Evolutionary conservation across 768 basidiomycete species (phyloP), one percentile per base, ranked within the genome.

Genomic region (Leccinum boreale): DNA sequence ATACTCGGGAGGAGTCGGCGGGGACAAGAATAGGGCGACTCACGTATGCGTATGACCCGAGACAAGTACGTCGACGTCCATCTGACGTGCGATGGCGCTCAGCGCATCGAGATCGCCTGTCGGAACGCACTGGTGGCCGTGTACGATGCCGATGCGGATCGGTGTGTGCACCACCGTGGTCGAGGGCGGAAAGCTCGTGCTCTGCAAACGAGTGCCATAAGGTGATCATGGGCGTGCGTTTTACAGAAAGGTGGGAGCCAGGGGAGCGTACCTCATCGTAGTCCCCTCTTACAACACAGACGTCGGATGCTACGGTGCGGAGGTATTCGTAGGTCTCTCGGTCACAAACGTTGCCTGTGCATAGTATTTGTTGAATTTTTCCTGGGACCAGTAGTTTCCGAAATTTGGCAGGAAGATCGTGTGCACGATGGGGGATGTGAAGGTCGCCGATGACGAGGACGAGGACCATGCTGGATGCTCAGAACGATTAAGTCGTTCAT

Each of bases 401-500:
- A 78, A 99, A 99, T 76, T 98, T 98, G 14, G 85, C 78, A 0
- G 97, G 95, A 9, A 99, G 83, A 68, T 97, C 97, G 70, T 97
- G 92, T 9, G 78, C 79, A 46, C 92, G 78, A 71, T 92, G 89
- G 1, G 97, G 97, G 68, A 98, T 98, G 73, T 98, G 95, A 21
- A 98, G 83, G 79, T 99, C 97, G 52, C 96, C 96, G 62, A 98
- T 93, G 67, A 97, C 85, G 56, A 98, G 90, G 44, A 99, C 96
- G 62, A 98, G 89, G 86, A 96, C 71, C 71, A 72, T 72, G 62
- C 57, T 73, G 65, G 58, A 60, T 4, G 57, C 61, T 42, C 52
- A 49, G 17, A 55, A 58, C n/a, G n/a, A 15, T 5, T 31, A 51
- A 36, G 56, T 48, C 50, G 8, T 50, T 9, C 3, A 61, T 70